These are phyloP conservation scores for Lentinula detonsa DNA, from an alignment of 768 basidiomycete species.

Conservation along the genomic window DNA sequence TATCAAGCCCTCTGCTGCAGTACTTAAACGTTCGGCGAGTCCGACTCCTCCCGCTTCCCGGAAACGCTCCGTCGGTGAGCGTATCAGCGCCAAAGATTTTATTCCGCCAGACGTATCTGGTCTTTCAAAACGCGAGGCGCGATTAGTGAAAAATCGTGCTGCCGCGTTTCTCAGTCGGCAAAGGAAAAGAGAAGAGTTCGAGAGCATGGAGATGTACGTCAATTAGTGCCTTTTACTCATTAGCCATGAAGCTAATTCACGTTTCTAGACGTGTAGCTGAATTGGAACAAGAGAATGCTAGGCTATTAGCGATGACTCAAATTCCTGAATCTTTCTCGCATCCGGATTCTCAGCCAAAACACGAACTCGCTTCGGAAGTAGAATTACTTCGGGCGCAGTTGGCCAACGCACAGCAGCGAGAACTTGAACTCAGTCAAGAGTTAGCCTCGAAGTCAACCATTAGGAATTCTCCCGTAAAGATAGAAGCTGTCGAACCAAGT, in stretches of 20 bases:
- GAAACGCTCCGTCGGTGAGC: conserved; percentile 43
- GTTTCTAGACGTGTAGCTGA: conserved; percentile 68
- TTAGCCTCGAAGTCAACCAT: conserved; percentile 35
- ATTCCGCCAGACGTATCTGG: conserved; percentile 85
- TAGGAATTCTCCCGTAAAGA: conserved; percentile 39
- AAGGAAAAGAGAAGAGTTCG: conserved; percentile 89
- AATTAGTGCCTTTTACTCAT: conserved; percentile 13
- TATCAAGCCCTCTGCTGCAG: conserved; percentile 24
- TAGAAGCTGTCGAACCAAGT: conserved; percentile 51
- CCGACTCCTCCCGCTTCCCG: conserved; percentile 30
- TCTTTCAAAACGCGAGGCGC: conserved; percentile 84
- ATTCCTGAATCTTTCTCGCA: conserved; percentile 22
- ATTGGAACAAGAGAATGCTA: conserved; percentile 78
- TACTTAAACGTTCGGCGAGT: conserved; percentile 40
- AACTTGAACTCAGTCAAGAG: conserved; percentile 59
- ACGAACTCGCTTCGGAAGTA: conserved; percentile 49
- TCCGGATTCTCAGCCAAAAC: conserved; percentile 21
- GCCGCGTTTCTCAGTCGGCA: conserved; percentile 90
- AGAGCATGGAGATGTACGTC: conserved; percentile 84
- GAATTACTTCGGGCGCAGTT: conserved; percentile 64
- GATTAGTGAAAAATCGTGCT: conserved; percentile 87
- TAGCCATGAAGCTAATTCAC: conserved; percentile 5
- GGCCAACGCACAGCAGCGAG: conserved; percentile 59
- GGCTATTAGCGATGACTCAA: conserved; percentile 57
- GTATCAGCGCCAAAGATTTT: conserved; percentile 71